A percentile compares a stretch with the other conserved stretches of the same genome.
phyloP scores from a whole-genome alignment of 495 filamentous ascomycete species.

The Melanomma pulvis-pyrius region DNA sequence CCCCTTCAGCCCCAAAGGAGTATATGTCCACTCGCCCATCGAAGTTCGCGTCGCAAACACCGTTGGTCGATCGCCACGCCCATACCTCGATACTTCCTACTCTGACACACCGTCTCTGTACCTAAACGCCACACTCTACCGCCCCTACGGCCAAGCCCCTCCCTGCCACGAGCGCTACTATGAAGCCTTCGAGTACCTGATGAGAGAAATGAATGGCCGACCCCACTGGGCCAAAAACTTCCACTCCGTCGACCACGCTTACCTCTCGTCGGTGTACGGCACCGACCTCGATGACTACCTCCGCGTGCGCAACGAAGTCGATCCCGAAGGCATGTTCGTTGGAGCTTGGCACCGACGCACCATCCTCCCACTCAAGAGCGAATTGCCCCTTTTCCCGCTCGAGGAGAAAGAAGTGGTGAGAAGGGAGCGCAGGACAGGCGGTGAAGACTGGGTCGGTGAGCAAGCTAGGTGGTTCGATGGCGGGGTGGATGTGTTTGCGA shows the following conservation, averaged over 20 bases:
- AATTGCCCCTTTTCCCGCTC: constrained; percentile 26
- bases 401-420: constrained; percentile 36
- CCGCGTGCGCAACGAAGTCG: constrained; percentile 69
- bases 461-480: constrained; percentile 36
- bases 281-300: constrained; percentile 65
- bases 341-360: constrained; percentile 83
- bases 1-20: constrained; percentile 73
- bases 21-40: constrained; percentile 91
- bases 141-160: constrained; percentile 82
- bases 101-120: constrained; percentile 79
- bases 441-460: constrained; percentile 59
- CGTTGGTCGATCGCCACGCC: constrained; percentile 60
- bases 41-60: constrained; percentile 88
- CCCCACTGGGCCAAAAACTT: constrained; percentile 99
- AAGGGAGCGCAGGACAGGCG: constrained; percentile 45
- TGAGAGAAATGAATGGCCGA: constrained; percentile 84
- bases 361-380: constrained; percentile 53
- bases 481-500: constrained; percentile 32
- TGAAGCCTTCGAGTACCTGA: constrained; percentile 91
- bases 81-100: constrained; percentile 76
- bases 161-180: constrained; percentile 81
- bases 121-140: constrained; percentile 93
- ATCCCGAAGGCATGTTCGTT: constrained; percentile 88
- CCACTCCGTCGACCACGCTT: constrained; percentile 54
- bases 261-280: constrained; percentile 61